A percentile compares a stretch with the other conserved stretches of the same genome.
These are phyloP conservation scores for Raffaelea deltoideospora DNA, from an alignment of 2,329 filamentous ascomycete species.

Conservation along the genomic window DNA sequence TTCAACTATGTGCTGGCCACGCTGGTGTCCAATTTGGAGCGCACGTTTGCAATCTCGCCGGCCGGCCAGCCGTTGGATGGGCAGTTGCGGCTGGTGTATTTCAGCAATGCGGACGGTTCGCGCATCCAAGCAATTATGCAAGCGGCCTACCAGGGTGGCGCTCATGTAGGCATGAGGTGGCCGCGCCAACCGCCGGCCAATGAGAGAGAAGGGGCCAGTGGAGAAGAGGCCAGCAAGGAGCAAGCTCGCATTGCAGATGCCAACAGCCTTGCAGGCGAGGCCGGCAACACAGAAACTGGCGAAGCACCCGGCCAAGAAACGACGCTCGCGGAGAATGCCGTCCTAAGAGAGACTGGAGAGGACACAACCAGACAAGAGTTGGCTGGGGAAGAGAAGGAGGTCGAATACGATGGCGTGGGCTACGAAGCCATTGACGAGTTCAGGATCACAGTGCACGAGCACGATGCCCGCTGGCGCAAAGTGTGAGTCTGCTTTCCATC, in stretches of 20 bases:
- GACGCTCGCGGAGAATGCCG: no score
- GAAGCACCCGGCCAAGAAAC: no score
- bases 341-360: no score
- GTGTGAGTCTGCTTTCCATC: slow-evolving; percentile 22
- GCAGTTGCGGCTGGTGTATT: slow-evolving; percentile 56
- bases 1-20: slow-evolving; percentile 69
- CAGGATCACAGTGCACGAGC: slow-evolving; percentile 49
- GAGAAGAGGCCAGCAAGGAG: no score
- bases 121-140: slow-evolving; percentile 66
- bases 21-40: slow-evolving; percentile 68
- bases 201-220: slow-evolving; percentile 30
- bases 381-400: slow-evolving; percentile 25
- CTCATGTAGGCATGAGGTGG: slow-evolving; percentile 37
- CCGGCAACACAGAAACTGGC: background rate
- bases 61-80: slow-evolving; percentile 54
- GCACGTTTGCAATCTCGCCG: slow-evolving; percentile 70
- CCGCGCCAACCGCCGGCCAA: slow-evolving; percentile 26
- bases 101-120: slow-evolving; percentile 49
- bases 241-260: no score
- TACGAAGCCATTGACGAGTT: slow-evolving; percentile 60
- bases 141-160: slow-evolving; percentile 41
- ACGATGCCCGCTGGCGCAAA: slow-evolving; percentile 62
- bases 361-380: no score
- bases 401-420: slow-evolving; percentile 31
- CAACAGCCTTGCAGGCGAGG: background rate